Conservation (phyloP, 2,329 filamentous ascomycete species). For the Fusarium longipes region DNA sequence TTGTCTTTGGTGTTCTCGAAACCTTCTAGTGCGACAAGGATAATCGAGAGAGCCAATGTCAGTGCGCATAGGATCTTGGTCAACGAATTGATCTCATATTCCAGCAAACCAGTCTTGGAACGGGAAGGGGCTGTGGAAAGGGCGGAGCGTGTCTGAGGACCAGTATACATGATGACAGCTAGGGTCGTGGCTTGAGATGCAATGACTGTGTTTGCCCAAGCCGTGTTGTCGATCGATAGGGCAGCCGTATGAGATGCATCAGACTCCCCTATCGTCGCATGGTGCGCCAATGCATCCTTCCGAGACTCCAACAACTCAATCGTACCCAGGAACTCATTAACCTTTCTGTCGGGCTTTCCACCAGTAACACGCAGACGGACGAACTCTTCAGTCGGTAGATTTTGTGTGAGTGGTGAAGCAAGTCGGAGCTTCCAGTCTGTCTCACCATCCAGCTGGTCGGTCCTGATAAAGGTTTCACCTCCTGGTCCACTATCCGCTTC, state of each 20-base stretch:
- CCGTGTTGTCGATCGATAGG: conserved; percentile 94
- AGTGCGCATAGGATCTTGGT: conserved; percentile 95
- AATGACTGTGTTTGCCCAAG: conserved; percentile 98
- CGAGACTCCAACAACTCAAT: conserved; percentile 75
- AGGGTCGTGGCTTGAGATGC: conserved; percentile 91
- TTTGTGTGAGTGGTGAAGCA: conserved; percentile 86
- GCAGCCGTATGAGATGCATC: conserved; percentile 70
- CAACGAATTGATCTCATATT: conserved; percentile 95
- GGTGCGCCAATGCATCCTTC: conserved; percentile 59
- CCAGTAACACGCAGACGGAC: conserved; percentile 77
- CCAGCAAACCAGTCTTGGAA: conserved; percentile 92
- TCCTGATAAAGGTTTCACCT: conserved; percentile 96
- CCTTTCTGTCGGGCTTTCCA: conserved; percentile 90
- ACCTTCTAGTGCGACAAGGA: conserved; percentile 88
- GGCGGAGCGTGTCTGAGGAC: conserved; percentile 91
- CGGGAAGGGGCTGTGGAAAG: conserved; percentile 91
- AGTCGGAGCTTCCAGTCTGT: conserved; percentile 98
- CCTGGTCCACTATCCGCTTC: conserved; percentile 57
- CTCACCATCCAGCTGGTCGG: conserved; percentile 96
- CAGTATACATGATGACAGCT: conserved; percentile 93
- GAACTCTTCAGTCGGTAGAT: conserved; percentile 78
- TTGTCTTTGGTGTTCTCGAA: conserved; percentile 75
- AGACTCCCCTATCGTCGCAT: conserved; percentile 49
- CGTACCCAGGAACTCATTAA: conserved; percentile 95
- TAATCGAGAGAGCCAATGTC: conserved; percentile 85